A percentile compares a stretch with the other conserved stretches of the same genome.
phyloP scores from a whole-genome alignment of 257 asterid species.

The Solanum virginianum region DNA sequence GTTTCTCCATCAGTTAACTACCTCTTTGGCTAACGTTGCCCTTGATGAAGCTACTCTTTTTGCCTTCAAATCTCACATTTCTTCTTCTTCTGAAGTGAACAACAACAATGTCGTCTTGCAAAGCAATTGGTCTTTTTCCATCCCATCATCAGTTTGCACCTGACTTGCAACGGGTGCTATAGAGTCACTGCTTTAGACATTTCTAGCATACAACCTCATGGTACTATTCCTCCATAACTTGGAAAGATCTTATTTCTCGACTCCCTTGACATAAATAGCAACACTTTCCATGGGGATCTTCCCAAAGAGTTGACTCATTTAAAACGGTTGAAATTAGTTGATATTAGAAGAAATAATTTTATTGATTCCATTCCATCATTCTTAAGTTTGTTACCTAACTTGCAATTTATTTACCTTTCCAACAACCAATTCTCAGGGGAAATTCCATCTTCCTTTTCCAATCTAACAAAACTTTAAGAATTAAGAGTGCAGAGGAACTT shows the following conservation, averaged over 20 bases:
- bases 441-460: background rate
- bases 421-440: background rate
- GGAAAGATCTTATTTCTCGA: background rate
- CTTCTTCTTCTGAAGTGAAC: background rate
- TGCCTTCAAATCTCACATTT: background rate
- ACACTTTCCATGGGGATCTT: background rate
- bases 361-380: background rate
- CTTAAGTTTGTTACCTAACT: background rate
- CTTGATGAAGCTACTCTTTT: background rate
- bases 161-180: background rate
- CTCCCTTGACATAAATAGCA: background rate
- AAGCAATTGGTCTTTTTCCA: background rate
- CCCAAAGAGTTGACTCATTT: background rate
- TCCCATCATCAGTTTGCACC: background rate
- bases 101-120: background rate
- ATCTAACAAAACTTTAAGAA: background rate
- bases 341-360: background rate
- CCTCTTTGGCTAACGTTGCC: background rate
- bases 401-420: background rate
- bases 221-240: background rate
- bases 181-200: background rate
- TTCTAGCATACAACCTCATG: background rate
- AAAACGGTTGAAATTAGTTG: background rate
- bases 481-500: background rate
- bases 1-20: background rate